Base-by-base conservation (phyloP, 2,329 filamentous ascomycete genomes). In the Talaromyces funiculosus region DNA sequence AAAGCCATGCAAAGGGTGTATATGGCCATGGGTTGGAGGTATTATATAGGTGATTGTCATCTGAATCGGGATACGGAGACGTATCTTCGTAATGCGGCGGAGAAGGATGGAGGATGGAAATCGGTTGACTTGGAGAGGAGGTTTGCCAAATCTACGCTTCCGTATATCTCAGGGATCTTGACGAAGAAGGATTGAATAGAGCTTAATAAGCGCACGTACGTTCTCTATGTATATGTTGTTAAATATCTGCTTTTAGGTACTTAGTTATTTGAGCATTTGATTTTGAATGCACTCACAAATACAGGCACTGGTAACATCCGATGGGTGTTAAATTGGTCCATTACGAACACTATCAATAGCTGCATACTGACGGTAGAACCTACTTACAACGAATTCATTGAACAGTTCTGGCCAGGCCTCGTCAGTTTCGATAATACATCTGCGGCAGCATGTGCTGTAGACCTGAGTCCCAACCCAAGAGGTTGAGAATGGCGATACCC, bases 1-100 rank as follows among this genome's bases (percentile, higher is more conserved):
- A 68, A 79, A 20, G 10, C 75, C 16, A 66, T 78, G 66, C 83
- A 85, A 70, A 64, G 72, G 10, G 62, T 80, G 12, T 83, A 77
- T 68, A 73, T 71, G 31, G 33, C 73, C 3, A 49, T 80, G 3
- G 79, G 81, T 4, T 85, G 82, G 81, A 74, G 75, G 4, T 81
- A 79, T 64, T 81, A 81, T 63, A 69, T 83, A 64, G 81, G 79
- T 4, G 78, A 79, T 61, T 85, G 82, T 65, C 71, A 77, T 59
- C 64, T 85, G 62, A 74, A 80, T 66, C 71, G 82, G 51, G 75
- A 82, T 69, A 84, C 81, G 10, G 73, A 72, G 56, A 66, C 68
- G 26, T 77, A 70, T 47, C 66, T 84, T 64, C 72, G 72, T 56
- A 69, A 71, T 7, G 79, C 72, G 14, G 79, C 78, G 20, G 69